Base-by-base conservation (phyloP, 2,329 filamentous ascomycete genomes). In the Pseudogymnoascus sp. region DNA sequence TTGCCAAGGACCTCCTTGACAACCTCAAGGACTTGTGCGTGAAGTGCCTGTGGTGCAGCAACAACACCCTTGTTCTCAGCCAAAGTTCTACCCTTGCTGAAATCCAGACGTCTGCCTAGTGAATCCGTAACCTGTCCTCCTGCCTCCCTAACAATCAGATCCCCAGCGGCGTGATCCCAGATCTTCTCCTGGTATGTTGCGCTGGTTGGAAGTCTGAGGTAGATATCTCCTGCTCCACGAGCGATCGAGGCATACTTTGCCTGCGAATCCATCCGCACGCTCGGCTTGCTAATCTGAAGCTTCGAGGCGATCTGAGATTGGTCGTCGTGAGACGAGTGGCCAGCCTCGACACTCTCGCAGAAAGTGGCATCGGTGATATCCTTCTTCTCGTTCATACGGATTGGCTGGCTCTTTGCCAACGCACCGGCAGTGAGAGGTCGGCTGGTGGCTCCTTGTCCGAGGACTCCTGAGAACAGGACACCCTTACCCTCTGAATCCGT, bases 161-260 rank as follows among this genome's bases (percentile, higher is more conserved):
- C 92, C 39, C 94, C 94, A 11, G 93, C 94, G 15, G 94, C 94
- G 74, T 99, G 94, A 72, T 99, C 94, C 94, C 94, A 99, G 68
- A 99, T 99, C 84, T 99, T 99, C 81, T 99, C 94, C 74, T 96
- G 86, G 77, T 99, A 99, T 60, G 88, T 87, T 68, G 87, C 88
- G 72, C 84, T 89, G 4, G 90, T 88, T 3, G 94, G 94, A 62
- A 99, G 78, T 60, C 95, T 84, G 62, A 99, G 82, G 76, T 99
- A 99, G 66, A 99, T 87, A 71, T 99, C 94, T 58, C 92, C 94
- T 4, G 92, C 91, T 50, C 94, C 94, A 65, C 94, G 83, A 36
- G 94, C 94, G 72, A 99, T 96, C 36, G 90, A 94, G 64, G 88
- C 93, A 76, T 99, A 99, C 77, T 99, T 99, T 68, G 94, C 93